Percentiles rank a stretch among this genome's conserved stretches.
phyloP scores from a whole-genome alignment of 306 rosid species.

The Prunus dulcis region DNA sequence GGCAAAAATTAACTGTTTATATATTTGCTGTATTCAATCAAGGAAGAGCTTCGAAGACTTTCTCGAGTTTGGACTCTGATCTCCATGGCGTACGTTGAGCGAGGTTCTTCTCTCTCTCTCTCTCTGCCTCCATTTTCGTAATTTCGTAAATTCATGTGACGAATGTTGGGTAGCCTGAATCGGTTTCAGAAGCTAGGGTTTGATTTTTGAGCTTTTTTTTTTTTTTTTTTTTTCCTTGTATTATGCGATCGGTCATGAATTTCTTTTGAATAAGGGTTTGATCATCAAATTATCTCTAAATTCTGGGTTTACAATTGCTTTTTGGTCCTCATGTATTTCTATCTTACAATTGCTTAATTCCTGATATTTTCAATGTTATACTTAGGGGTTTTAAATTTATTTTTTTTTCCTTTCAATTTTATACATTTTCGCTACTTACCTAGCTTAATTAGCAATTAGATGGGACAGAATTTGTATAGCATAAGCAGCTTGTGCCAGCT shows the following conservation, averaged over 20 bases:
- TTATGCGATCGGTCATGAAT: background rate
- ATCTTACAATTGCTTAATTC: background rate
- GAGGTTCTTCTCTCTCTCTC: slow-evolving; percentile 28
- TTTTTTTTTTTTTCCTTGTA: background rate
- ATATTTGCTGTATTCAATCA: background rate
- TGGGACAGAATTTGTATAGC: background rate
- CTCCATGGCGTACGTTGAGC: slow-evolving; percentile 52
- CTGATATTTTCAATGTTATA: background rate
- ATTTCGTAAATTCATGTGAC: background rate
- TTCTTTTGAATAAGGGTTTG: background rate
- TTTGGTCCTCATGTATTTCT: background rate
- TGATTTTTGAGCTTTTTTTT: background rate
- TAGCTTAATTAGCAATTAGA: background rate
- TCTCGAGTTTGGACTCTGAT: background rate
- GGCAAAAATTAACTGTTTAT: background rate
- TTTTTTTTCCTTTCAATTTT: background rate
- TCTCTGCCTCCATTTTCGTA: background rate
- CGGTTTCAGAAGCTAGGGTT: background rate
- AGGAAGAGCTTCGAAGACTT: background rate
- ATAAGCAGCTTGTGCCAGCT: background rate
- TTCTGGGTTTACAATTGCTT: background rate
- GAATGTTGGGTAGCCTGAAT: background rate
- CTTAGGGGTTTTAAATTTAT: background rate
- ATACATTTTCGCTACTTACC: background rate
- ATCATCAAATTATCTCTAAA: background rate